Evolutionary conservation across 2,329 filamentous ascomycete species (phyloP).

Genomic region (Xenoacremonium recifei): DNA sequence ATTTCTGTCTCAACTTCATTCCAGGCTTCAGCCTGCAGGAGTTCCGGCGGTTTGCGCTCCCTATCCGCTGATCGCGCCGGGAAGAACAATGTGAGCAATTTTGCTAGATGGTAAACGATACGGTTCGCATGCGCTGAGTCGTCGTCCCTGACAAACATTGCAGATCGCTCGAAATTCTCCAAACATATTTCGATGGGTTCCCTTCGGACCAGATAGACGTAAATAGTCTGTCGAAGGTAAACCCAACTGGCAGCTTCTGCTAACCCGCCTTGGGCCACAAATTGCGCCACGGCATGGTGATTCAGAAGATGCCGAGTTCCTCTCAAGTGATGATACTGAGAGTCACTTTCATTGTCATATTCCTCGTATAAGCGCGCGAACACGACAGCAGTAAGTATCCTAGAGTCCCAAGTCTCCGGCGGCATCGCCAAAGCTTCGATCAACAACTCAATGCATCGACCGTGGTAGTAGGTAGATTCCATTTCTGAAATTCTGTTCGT

Average conservation of each 20-base stretch:
- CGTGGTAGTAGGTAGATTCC: constrained; percentile 24
- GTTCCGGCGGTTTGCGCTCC: background rate
- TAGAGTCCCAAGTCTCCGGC: constrained; percentile 42
- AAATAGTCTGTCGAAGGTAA: constrained; percentile 39
- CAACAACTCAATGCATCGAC: constrained; percentile 44
- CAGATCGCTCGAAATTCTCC: constrained; percentile 15
- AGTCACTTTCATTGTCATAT: constrained; percentile 28
- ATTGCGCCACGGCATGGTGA: constrained; percentile 30
- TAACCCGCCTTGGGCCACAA: constrained; percentile 35
- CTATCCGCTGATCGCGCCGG: background rate
- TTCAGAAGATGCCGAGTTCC: constrained; percentile 37
- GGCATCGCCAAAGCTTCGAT: constrained; percentile 43
- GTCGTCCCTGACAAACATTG: constrained; percentile 12
- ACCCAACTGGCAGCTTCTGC: constrained; percentile 40
- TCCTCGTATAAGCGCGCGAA: constrained; percentile 49
- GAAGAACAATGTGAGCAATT: constrained; percentile 23
- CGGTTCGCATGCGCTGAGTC: constrained; percentile 19
- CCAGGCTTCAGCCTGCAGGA: no score
- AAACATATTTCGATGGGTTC: constrained; percentile 17
- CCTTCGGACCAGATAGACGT: constrained; percentile 30
- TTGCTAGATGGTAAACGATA: constrained; percentile 17
- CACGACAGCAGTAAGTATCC: constrained; percentile 46
- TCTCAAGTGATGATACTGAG: constrained; percentile 38
- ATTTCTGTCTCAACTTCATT: background rate
- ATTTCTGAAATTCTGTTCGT: constrained; percentile 21